phyloP scores from a whole-genome alignment of 805 yeast species.

The Ogataea populi-albae region DNA sequence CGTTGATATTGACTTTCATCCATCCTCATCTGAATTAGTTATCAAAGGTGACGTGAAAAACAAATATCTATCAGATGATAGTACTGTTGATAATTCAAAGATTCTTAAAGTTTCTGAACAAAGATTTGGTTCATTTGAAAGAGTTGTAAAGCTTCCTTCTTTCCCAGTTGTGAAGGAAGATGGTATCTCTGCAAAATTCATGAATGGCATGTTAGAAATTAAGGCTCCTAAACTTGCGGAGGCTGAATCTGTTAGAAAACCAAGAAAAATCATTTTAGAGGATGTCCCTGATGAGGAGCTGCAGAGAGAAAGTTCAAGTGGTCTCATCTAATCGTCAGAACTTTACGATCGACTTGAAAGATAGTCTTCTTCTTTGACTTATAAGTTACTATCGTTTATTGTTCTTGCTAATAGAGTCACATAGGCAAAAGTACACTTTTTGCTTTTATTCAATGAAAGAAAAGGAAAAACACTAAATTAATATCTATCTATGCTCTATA shows the following conservation, averaged over 20 bases:
- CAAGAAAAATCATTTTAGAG: constrained; percentile 27
- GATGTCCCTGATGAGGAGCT: constrained; percentile 33
- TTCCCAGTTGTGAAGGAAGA: constrained; percentile 53
- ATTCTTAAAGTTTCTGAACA: constrained; percentile 49
- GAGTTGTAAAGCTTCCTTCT: constrained; percentile 54
- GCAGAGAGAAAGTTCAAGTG: constrained; percentile 21
- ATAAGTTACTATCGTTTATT: too few species aligned
- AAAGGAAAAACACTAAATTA: too few species aligned
- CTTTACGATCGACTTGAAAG: too few species aligned
- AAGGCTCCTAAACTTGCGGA: constrained; percentile 44
- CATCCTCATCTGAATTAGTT: constrained; percentile 51
- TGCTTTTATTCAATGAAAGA: too few species aligned
- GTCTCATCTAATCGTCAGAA: constrained; percentile 7
- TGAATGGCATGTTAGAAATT: constrained; percentile 53
- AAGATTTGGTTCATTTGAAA: constrained; percentile 54
- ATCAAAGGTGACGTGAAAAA: constrained; percentile 49
- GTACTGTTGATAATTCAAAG: constrained; percentile 30
- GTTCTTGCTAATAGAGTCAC: too few species aligned
- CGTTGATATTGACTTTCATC: constrained; percentile 57
- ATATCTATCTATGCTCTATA: constrained; percentile 35
- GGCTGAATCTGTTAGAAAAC: constrained; percentile 15
- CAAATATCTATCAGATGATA: constrained; percentile 34
- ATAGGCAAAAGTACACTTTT: too few species aligned
- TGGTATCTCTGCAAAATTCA: constrained; percentile 49
- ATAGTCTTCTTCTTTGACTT: too few species aligned